Conservation (phyloP, 768 basidiomycete species). For the Mycena metata region DNA sequence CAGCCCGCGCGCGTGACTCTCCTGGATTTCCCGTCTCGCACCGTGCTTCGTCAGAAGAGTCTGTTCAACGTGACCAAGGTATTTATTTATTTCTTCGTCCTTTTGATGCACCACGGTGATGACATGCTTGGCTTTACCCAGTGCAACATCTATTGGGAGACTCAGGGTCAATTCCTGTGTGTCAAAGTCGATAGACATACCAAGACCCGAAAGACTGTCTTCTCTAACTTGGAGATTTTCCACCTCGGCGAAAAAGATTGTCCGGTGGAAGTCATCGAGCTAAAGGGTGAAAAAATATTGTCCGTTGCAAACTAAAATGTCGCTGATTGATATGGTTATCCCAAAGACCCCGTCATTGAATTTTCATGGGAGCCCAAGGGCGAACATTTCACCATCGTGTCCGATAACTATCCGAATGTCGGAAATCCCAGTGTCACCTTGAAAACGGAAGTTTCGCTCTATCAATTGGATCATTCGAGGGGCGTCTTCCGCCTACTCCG, state of each 20-base stretch:
- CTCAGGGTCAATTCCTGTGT: conserved; percentile 97
- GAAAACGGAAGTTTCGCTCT: conserved; percentile 97
- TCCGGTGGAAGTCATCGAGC: conserved; percentile 97
- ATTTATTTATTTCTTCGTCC: too few relatives aligned
- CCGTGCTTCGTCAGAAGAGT: conserved; percentile 92
- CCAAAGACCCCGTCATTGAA: conserved; percentile 88
- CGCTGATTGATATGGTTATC: conserved; percentile 1
- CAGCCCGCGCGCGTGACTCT: conserved; percentile 97
- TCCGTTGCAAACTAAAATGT: too few relatives aligned
- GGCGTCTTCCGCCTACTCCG: conserved; percentile 95
- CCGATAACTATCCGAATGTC: conserved; percentile 93
- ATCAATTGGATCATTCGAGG: conserved; percentile 91
- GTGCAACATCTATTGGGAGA: conserved; percentile 99
- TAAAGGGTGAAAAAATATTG: conserved; percentile 77
- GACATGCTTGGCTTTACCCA: conserved; percentile 46
- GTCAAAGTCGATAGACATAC: conserved; percentile 99
- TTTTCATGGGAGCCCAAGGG: conserved; percentile 99
- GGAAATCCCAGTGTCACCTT: conserved; percentile 93
- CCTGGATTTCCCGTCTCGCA: conserved; percentile 87
- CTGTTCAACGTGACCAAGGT: conserved; percentile 98
- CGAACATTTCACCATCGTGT: conserved; percentile 95
- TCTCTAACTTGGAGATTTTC: conserved; percentile 98
- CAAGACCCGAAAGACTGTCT: conserved; percentile 98
- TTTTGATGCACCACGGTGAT: too few relatives aligned
- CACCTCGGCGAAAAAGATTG: conserved; percentile 96